phyloP scores from a whole-genome alignment of 108 stramenopile species.

The Cyclotella kingstonii region DNA sequence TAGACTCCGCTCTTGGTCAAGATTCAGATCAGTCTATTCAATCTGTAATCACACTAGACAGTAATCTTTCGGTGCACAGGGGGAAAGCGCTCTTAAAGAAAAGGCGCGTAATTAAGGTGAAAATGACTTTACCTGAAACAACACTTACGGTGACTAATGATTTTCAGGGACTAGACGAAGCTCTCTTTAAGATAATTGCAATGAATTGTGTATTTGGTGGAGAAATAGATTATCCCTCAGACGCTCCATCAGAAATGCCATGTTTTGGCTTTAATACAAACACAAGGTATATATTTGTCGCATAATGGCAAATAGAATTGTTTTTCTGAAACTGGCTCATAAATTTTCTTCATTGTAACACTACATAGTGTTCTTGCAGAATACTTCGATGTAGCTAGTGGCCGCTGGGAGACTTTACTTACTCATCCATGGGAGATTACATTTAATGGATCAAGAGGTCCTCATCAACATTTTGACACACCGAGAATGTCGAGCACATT shows the following conservation, averaged over 20 bases:
- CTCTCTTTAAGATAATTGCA: slow-evolving; percentile 67
- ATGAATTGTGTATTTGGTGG: slow-evolving; percentile 55
- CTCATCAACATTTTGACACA: slow-evolving; percentile 48
- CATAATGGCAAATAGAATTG: no score
- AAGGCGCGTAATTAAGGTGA: slow-evolving; percentile 35
- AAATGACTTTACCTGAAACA: slow-evolving; percentile 65
- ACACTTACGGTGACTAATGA: slow-evolving; percentile 75
- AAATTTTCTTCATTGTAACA: no score
- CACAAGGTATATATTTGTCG: slow-evolving; percentile 17
- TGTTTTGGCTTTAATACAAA: slow-evolving; percentile 39
- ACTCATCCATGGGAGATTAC: slow-evolving; percentile 73
- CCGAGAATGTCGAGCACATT: slow-evolving; percentile 59
- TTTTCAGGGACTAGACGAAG: slow-evolving; percentile 82
- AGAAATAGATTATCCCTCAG: slow-evolving; percentile 38
- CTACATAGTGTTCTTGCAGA: slow-evolving; percentile 62
- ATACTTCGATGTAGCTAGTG: slow-evolving; percentile 70
- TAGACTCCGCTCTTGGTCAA: slow-evolving; percentile 58
- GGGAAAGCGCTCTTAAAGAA: slow-evolving; percentile 11
- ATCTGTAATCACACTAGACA: slow-evolving; percentile 9
- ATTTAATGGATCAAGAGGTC: slow-evolving; percentile 51
- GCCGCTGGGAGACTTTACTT: slow-evolving; percentile 68
- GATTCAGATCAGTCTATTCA: slow-evolving; percentile 9
- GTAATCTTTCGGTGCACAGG: slow-evolving; percentile 19
- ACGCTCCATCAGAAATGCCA: slow-evolving; percentile 20
- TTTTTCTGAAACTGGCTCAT: no score